Conservation (phyloP, 768 basidiomycete species). For the Tricholoma furcatifolium region DNA sequence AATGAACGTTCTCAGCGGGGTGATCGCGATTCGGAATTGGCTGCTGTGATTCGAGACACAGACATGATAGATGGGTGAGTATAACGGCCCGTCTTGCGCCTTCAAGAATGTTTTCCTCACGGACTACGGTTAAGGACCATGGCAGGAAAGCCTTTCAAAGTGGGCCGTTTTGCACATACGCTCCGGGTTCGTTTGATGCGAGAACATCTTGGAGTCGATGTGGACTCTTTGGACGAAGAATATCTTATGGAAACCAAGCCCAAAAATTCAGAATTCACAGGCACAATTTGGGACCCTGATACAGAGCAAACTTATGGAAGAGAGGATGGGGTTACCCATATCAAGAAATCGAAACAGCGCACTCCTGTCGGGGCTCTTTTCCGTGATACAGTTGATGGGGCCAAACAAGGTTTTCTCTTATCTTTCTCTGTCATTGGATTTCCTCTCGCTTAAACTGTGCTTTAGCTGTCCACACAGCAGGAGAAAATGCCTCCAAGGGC, state of each 20-base stretch:
- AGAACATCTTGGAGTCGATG: constrained; percentile 94
- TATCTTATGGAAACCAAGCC: constrained; percentile 59
- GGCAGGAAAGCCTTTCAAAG: constrained; percentile 93
- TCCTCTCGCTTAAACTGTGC: neutral
- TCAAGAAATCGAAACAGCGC: constrained; percentile 35
- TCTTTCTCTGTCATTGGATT: neutral
- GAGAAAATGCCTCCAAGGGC: constrained; percentile 35
- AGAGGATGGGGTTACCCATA: constrained; percentile 41
- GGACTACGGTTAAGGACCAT: constrained; percentile 68
- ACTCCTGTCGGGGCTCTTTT: constrained; percentile 31
- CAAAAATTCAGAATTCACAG: constrained; percentile 45
- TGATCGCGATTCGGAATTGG: constrained; percentile 95
- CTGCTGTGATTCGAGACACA: constrained; percentile 91
- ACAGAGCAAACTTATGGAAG: constrained; percentile 55
- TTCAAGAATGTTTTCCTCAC: constrained; percentile 1
- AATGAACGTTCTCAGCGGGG: constrained; percentile 96
- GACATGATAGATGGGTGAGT: constrained; percentile 91
- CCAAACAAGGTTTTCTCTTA: constrained; percentile 48
- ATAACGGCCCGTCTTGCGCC: neutral
- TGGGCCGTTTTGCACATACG: constrained; percentile 95
- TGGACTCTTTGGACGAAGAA: constrained; percentile 82
- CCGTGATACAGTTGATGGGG: constrained; percentile 34
- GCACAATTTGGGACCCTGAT: constrained; percentile 74
- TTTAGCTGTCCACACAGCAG: constrained; percentile 39
- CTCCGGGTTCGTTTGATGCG: constrained; percentile 93